Base-by-base conservation (phyloP, 1,139 yeast genomes). In the Candida sanyaensis region DNA sequence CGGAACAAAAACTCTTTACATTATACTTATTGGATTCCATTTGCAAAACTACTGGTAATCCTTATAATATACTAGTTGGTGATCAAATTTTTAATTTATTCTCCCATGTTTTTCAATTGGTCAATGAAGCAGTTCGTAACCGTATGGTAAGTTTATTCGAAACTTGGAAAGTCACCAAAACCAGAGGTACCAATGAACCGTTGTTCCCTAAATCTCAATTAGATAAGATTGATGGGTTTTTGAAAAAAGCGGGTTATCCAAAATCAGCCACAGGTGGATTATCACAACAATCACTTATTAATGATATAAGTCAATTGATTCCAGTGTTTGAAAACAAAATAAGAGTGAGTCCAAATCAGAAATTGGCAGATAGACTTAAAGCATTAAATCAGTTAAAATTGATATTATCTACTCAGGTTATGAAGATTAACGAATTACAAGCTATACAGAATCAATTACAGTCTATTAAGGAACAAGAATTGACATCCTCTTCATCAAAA, bases 21-120 rank as follows among this genome's bases (percentile, higher is more conserved):
- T 75, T 93, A 55, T 93, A 92, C 63, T 76, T 92, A 43, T 69
- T 93, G 49, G 99, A 93, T 65, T 91, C 97, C n/a, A 87, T 93
- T 42, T 88, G 96, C 67, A 93, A 93, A 66, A 88, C 86, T 57
- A 86, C 90, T 23, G 97, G 97, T 6, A 80, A 84, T 51, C 97
- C 98, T 1, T 93, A 92, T 63, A 88, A 91, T 32, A 75, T 83
- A 9, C 68, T 87, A 50, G 83, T 92, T 62, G 87, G 91, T 5
- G 80, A 70, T 45, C 85, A 84, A 45, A 71, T 90, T 38, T 85
- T 77, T 68, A 80, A 76, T 56, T 71, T 88, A 2, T 93, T 86
- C 65, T 83, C 89, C 26, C 85, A 83, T 53, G 86, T 92, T 2
- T 95, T 89, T 62, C 80, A 90, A 29, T 70, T 86, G 49, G 93